Evolutionary conservation across 371 early-diverging fungal genomes (phyloP), one percentile per base, ranked within the genome.

Genomic region (Catenaria anguillulae): DNA sequence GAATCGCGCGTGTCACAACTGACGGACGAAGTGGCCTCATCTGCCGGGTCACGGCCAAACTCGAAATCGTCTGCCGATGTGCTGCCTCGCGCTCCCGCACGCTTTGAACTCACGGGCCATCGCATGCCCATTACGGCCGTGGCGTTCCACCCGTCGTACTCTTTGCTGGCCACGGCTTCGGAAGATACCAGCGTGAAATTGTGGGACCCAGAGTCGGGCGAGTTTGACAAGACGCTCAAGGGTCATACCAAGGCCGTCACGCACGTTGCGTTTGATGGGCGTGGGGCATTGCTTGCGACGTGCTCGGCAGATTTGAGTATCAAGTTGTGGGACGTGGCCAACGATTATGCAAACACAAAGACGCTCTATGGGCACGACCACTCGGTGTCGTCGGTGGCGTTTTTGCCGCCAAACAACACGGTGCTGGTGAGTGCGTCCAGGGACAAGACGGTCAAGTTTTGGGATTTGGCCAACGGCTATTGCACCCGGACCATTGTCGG

Each of bases 191-290:
- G 90, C 4, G 83, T 93, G 63, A 88, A 88, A 65, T 78, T 94
- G 55, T 93, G 88, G 87, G 95, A 93, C 75, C 81, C 81, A 56
- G 94, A 93, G 69, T 75, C 87, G 8, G 93, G 90, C 37, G 88
- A 87, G 56, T 90, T 85, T 70, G 95, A 93, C 68, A 71, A 87
- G 48, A 88, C 92, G 0, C 72, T 93, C 2, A 92, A 92, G 64
- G 93, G 93, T 36, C 95, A 94, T 68, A 94, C 95, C 6, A 92
- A 92, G 65, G 78, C 92, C 19, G 90, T 94, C 19, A 85, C 88
- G 65, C 88, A 83, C 71, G 64, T 94, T 37, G 78, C 81, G 0
- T 92, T 88, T 68, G 88, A 89, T 67, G 67, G 84, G 24, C 88
- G 87, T 62, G 93, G 92, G 35, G 76, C 80, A 10, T 10, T 50